phyloP scores from a whole-genome alignment of 495 filamentous ascomycete species.

The Chaetomidium leptoderma region DNA sequence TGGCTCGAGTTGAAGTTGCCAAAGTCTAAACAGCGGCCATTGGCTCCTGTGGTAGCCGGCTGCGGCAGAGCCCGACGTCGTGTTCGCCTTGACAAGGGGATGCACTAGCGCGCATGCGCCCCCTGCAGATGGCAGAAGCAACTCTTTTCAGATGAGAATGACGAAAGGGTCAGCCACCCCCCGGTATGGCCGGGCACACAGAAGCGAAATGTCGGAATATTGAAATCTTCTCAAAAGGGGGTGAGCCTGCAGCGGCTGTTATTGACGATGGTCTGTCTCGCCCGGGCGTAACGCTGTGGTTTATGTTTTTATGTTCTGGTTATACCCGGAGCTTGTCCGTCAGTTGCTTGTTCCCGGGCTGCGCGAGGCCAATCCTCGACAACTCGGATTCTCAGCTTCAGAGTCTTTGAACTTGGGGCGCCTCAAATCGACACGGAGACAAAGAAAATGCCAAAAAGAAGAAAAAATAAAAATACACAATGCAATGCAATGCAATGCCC shows the following conservation, averaged over 20 bases:
- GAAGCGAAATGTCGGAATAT: constrained; percentile 12
- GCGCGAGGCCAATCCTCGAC: too few species aligned
- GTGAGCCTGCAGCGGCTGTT: background rate
- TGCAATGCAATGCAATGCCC: too few species aligned
- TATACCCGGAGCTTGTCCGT: background rate
- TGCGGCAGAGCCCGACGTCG: too few species aligned
- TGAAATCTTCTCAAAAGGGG: background rate
- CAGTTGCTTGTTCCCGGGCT: too few species aligned
- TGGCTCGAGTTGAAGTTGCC: background rate
- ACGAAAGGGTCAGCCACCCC: background rate
- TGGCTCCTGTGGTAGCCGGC: too few species aligned
- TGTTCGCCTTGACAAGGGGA: background rate
- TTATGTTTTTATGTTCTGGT: background rate
- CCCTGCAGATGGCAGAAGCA: background rate
- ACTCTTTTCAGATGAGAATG: background rate
- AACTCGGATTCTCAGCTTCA: too few species aligned
- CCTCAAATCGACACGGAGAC: background rate
- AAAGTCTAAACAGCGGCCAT: too few species aligned
- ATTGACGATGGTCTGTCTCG: background rate
- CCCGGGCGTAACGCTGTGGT: background rate
- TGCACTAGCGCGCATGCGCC: background rate
- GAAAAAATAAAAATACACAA: background rate
- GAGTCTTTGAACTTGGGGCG: too few species aligned
- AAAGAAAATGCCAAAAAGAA: background rate
- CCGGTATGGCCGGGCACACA: background rate